A percentile compares a stretch with the other conserved stretches of the same genome.
These are phyloP conservation scores for Epichloe amarillans DNA, from an alignment of 2,329 filamentous ascomycete species.

Conservation along the genomic window DNA sequence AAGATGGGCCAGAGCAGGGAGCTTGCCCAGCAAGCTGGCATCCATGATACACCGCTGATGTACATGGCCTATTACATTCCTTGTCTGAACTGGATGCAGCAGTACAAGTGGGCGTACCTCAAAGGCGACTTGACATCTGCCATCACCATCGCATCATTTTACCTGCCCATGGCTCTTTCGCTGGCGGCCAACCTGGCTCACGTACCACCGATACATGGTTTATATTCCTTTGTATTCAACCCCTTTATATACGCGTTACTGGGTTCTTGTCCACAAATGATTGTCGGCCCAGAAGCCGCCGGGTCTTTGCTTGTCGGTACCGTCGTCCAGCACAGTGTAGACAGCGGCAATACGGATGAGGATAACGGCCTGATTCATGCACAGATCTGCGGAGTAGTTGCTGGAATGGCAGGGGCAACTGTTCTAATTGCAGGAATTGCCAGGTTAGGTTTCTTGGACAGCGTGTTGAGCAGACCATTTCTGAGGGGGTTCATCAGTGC, in stretches of 20 bases:
- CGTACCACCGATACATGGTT: conserved; percentile 80
- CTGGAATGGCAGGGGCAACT: conserved; percentile 74
- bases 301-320: conserved; percentile 83
- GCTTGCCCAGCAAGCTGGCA: conserved; percentile 58
- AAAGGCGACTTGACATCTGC: conserved; percentile 79
- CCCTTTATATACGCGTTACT: conserved; percentile 89
- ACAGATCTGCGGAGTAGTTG: conserved; percentile 74
- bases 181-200: conserved; percentile 87
- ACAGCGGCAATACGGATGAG: conserved; percentile 49
- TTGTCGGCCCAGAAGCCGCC: conserved; percentile 88
- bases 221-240: conserved; percentile 90
- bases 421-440: conserved; percentile 80
- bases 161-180: conserved; percentile 92
- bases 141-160: conserved; percentile 95
- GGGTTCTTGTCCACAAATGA: conserved; percentile 83
- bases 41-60: conserved; percentile 63
- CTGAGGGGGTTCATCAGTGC: conserved; percentile 92
- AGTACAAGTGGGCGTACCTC: conserved; percentile 73
- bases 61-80: conserved; percentile 91
- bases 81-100: conserved; percentile 75
- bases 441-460: conserved; percentile 83
- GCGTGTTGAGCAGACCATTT: conserved; percentile 84
- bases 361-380: conserved; percentile 58
- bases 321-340: conserved; percentile 67
- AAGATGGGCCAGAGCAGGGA: conserved; percentile 61